phyloP scores from a whole-genome alignment of 495 filamentous ascomycete species.

The Aspergillus hancockii region DNA sequence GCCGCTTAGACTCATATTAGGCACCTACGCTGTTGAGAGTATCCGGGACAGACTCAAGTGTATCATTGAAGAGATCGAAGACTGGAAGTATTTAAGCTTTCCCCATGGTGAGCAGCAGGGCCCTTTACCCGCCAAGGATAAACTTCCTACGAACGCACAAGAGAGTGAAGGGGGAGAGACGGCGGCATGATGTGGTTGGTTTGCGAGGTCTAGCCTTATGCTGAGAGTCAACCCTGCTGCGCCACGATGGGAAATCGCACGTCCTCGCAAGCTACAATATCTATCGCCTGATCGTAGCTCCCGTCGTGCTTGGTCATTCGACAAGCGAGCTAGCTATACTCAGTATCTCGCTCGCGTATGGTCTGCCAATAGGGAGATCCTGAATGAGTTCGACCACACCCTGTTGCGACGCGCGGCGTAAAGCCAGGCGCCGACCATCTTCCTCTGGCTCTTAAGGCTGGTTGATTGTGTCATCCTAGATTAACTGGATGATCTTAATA shows the following conservation, averaged over 20 bases:
- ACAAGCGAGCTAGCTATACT: not conserved
- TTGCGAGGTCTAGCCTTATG: not conserved
- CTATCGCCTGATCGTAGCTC: not conserved
- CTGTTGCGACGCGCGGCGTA: not conserved
- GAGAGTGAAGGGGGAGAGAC: constrained; percentile 1
- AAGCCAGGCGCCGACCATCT: not conserved
- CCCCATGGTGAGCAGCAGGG: constrained; percentile 32
- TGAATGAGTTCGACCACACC: not conserved
- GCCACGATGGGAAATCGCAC: not conserved
- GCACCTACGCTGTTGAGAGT: constrained; percentile 93
- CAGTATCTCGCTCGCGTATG: not conserved
- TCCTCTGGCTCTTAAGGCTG: not conserved
- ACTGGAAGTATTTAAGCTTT: constrained; percentile 81
- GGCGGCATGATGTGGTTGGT: not conserved
- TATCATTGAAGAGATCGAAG: constrained; percentile 92
- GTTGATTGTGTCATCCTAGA: not conserved
- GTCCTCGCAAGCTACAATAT: not conserved
- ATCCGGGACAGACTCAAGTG: constrained; percentile 84
- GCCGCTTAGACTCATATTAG: constrained; percentile 79
- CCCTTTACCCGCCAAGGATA: constrained; percentile 6
- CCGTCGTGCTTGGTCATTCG: not conserved
- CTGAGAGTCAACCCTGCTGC: not conserved
- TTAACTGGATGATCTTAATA: not conserved
- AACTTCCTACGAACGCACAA: not conserved
- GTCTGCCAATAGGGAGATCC: not conserved